Conservation (phyloP, 768 basidiomycete species). For the Tricholoma furcatifolium region DNA sequence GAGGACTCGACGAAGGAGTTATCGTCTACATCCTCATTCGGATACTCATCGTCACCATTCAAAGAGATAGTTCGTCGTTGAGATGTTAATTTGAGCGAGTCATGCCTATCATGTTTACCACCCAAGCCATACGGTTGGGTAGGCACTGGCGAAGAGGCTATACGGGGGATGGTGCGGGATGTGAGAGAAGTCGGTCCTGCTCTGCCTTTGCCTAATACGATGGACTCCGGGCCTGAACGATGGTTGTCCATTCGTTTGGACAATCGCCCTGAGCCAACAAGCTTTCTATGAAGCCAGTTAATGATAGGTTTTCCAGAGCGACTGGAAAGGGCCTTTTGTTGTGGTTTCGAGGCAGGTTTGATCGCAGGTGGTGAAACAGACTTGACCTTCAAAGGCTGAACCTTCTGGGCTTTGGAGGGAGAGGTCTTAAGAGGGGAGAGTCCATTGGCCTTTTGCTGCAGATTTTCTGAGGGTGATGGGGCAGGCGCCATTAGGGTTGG, state of each 20-base stretch:
- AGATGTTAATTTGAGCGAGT: slow-evolving; percentile 26
- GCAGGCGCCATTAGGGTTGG: slow-evolving; percentile 6
- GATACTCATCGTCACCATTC: slow-evolving; percentile 53
- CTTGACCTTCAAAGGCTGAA: slow-evolving; percentile 17
- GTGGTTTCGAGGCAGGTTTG: slow-evolving; percentile 30
- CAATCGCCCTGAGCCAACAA: slow-evolving; percentile 63
- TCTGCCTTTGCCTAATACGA: slow-evolving; percentile 30
- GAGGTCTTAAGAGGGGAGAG: slow-evolving; percentile 16
- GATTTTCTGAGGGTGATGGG: slow-evolving; percentile 6
- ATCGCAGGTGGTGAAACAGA: slow-evolving; percentile 4
- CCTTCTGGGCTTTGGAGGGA: slow-evolving; percentile 22
- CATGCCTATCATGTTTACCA: slow-evolving; percentile 30
- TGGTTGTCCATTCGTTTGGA: slow-evolving; percentile 45
- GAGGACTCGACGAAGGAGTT: slow-evolving; percentile 53
- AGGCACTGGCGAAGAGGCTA: slow-evolving; percentile 45
- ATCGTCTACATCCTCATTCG: slow-evolving; percentile 45
- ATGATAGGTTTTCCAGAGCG: slow-evolving; percentile 84
- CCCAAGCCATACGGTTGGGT: slow-evolving; percentile 19
- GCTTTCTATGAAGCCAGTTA: slow-evolving; percentile 87
- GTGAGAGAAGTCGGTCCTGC: slow-evolving; percentile 23
- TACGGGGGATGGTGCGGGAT: slow-evolving; percentile 36
- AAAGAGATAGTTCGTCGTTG: slow-evolving; percentile 64
- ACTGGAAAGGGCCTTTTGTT: slow-evolving; percentile 62
- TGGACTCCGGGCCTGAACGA: slow-evolving; percentile 27
- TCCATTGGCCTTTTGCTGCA: slow-evolving; percentile 15